phyloP scores from a whole-genome alignment of 768 basidiomycete species.

The Suillus subluteus region DNA sequence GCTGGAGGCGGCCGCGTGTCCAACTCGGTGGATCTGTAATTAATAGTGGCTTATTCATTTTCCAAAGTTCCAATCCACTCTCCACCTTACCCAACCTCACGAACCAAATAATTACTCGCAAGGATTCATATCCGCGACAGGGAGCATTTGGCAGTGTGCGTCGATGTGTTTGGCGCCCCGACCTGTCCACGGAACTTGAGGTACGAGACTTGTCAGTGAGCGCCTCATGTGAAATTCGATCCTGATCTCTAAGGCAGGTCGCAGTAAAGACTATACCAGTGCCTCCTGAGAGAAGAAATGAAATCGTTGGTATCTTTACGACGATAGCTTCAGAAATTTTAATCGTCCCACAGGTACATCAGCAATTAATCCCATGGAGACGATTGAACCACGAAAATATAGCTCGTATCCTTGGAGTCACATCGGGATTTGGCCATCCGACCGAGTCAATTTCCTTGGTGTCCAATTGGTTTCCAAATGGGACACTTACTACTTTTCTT shows the following conservation, averaged over 20 bases:
- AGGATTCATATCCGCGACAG: background rate
- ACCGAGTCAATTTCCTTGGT: slow-evolving; percentile 27
- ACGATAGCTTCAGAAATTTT: background rate
- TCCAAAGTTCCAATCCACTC: background rate
- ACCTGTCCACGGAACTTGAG: background rate
- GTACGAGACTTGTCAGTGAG: background rate
- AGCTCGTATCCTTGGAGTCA: slow-evolving; percentile 30
- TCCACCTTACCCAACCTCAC: background rate
- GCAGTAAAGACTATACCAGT: background rate
- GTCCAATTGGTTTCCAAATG: slow-evolving; percentile 34
- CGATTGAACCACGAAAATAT: slow-evolving; percentile 27
- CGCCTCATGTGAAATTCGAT: background rate
- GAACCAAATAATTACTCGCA: background rate
- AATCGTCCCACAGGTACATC: slow-evolving; percentile 13
- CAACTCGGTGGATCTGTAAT: background rate
- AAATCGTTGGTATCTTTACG: background rate
- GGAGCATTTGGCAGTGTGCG: background rate
- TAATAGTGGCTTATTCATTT: background rate
- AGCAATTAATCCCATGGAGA: slow-evolving; percentile 34
- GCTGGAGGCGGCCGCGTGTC: background rate
- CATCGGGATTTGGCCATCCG: slow-evolving; percentile 28
- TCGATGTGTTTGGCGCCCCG: background rate
- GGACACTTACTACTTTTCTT: slow-evolving; percentile 26
- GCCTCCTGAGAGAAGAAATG: background rate
- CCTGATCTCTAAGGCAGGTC: background rate